A percentile compares a stretch with the other conserved stretches of the same genome.
These are phyloP conservation scores for Protoeuglena noctilucae DNA, from an alignment of 139 green algal genomes.

Conservation along the genomic window DNA sequence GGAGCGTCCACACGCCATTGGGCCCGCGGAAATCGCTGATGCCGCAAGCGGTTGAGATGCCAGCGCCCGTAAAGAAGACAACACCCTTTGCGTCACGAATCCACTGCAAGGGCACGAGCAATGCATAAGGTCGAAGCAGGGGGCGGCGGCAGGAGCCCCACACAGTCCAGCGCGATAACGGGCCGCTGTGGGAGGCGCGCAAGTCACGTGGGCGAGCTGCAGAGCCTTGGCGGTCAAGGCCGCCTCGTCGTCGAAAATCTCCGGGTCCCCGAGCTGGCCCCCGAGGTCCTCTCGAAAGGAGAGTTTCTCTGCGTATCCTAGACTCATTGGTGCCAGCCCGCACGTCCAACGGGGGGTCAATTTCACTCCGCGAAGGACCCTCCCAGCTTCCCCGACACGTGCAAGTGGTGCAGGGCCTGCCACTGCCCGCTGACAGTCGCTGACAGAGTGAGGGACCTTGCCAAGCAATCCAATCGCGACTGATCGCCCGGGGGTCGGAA, in stretches of 20 bases:
- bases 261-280: slow-evolving; percentile 47
- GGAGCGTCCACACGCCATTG: slow-evolving; percentile 81
- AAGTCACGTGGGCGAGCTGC: slow-evolving; percentile 15
- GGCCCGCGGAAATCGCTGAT: slow-evolving; percentile 81
- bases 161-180: neutral
- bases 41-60: slow-evolving; percentile 73
- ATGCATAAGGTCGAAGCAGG: neutral
- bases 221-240: slow-evolving; percentile 23
- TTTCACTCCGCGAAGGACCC: too few species aligned
- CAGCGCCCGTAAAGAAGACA: slow-evolving; percentile 81
- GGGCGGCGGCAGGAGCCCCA: too few species aligned
- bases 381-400: too few species aligned
- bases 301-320: slow-evolving; percentile 38
- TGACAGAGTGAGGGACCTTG: too few species aligned
- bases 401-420: too few species aligned
- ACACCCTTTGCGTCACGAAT: neutral
- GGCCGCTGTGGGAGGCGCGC: neutral
- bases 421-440: too few species aligned
- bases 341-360: neutral
- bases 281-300: slow-evolving; percentile 51
- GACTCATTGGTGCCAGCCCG: neutral
- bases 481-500: too few species aligned
- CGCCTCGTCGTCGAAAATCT: slow-evolving; percentile 29
- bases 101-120: too few species aligned
- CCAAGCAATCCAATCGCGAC: too few species aligned